Evolutionary conservation across 352 stramenopile genomes (phyloP).

Genomic region (Phytophthora capsici): DNA sequence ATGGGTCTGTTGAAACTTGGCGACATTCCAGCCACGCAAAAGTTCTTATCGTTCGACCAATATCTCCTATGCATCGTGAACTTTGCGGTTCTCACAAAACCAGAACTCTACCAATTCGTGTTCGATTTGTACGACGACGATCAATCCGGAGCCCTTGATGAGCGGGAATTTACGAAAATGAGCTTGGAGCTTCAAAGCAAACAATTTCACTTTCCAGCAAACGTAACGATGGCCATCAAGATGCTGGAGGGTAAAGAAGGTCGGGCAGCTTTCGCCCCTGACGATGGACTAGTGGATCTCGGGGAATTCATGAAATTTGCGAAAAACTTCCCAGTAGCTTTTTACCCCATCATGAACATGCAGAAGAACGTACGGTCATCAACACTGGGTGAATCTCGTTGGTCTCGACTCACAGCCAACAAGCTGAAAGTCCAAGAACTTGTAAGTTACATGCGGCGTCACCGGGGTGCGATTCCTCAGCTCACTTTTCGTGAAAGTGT

Average conservation of each 20-base stretch:
- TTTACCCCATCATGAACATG: constrained; percentile 67
- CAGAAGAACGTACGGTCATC: constrained; percentile 55
- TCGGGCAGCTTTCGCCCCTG: constrained; percentile 19
- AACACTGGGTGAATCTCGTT: constrained; percentile 50
- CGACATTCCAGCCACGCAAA: constrained; percentile 44
- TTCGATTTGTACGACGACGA: constrained; percentile 79
- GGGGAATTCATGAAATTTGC: constrained; percentile 62
- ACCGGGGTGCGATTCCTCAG: constrained; percentile 51
- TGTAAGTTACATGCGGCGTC: constrained; percentile 65
- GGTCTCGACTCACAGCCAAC: constrained; percentile 48
- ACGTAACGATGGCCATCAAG: constrained; percentile 61
- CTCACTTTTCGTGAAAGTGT: constrained; percentile 47
- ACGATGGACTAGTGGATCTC: constrained; percentile 55
- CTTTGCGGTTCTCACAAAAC: constrained; percentile 68
- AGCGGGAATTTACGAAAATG: constrained; percentile 68
- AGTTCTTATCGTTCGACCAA: constrained; percentile 73
- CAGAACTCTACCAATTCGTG: constrained; percentile 72
- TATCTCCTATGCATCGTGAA: constrained; percentile 62
- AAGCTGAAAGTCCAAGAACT: constrained; percentile 64
- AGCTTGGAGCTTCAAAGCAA: constrained; percentile 70
- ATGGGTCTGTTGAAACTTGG: constrained; percentile 59
- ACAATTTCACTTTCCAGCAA: constrained; percentile 71
- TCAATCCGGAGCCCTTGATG: constrained; percentile 60
- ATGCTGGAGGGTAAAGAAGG: constrained; percentile 53
- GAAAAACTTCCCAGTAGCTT: constrained; percentile 54